These are phyloP conservation scores for Oenanthe sinensis DNA, from an alignment of 129 eudicot species.

Conservation along the genomic window DNA sequence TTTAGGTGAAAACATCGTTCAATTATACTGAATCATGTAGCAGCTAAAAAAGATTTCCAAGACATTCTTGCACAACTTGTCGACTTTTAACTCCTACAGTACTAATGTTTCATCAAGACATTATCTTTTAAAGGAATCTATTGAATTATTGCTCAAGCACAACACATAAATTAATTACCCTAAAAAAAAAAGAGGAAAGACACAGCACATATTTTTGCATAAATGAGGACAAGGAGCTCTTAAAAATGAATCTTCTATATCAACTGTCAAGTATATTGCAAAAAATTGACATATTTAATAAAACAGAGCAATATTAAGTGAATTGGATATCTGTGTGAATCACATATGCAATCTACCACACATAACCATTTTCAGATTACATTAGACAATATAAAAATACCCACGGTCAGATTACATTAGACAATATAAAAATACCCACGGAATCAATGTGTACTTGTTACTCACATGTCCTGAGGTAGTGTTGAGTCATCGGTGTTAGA, in stretches of 20 bases:
- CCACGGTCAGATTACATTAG: neutral
- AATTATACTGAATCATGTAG: neutral
- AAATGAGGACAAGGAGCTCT: neutral
- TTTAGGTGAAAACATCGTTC: neutral
- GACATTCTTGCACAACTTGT: neutral
- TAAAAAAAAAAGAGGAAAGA: no score
- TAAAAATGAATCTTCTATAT: neutral
- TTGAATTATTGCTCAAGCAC: neutral
- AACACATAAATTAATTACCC: neutral
- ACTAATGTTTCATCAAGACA: neutral
- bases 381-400: neutral
- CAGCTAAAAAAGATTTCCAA: neutral
- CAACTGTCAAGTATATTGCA: neutral
- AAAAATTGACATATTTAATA: neutral
- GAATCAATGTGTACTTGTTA: constrained; percentile 3
- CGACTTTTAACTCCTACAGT: neutral
- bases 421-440: neutral
- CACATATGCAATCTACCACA: neutral
- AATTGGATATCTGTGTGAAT: neutral
- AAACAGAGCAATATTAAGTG: neutral
- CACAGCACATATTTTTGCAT: neutral
- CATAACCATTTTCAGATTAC: neutral
- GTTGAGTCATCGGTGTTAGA: constrained; percentile 94
- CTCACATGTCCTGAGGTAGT: constrained; percentile 98
- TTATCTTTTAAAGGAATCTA: neutral